These are phyloP conservation scores for Paratinospora sagittata DNA, from an alignment of 164 flowering plant species.

Conservation along the genomic window DNA sequence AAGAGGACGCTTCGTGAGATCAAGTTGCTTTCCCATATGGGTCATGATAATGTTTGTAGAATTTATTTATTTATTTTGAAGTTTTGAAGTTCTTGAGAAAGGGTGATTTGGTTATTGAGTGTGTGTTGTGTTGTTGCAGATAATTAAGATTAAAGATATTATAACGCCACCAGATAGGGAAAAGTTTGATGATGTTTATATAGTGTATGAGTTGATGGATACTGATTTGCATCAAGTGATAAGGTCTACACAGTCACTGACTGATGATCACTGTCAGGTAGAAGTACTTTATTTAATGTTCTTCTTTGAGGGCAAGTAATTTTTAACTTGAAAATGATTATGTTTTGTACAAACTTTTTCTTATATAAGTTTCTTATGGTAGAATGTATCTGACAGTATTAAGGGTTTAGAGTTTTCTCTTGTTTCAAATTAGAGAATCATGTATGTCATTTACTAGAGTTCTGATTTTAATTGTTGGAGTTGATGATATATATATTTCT, in stretches of 20 bases:
- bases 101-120: not conserved
- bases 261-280: slow-evolving; percentile 90
- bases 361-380: too few species aligned
- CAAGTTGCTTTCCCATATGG: slow-evolving; percentile 72
- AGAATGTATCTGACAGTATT: too few species aligned
- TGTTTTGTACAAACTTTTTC: not conserved
- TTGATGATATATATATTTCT: too few species aligned
- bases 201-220: slow-evolving; percentile 81
- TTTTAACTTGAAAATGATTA: not conserved
- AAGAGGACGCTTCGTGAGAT: slow-evolving; percentile 76
- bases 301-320: not conserved
- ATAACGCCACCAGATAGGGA: slow-evolving; percentile 61
- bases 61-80: slow-evolving; percentile 1
- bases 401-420: not conserved
- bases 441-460: too few species aligned
- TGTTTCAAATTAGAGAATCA: not conserved
- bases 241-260: slow-evolving; percentile 60
- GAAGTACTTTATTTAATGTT: not conserved
- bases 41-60: slow-evolving; percentile 58
- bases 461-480: too few species aligned
- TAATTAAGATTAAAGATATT: slow-evolving; percentile 76
- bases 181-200: slow-evolving; percentile 73
- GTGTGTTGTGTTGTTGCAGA: slow-evolving; percentile 28
- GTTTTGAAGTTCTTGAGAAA: not conserved
- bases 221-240: slow-evolving; percentile 87